Evolutionary conservation across 768 basidiomycete species (phyloP), one percentile per base, ranked within the genome.

Genomic region (Leccinellum luteum): DNA sequence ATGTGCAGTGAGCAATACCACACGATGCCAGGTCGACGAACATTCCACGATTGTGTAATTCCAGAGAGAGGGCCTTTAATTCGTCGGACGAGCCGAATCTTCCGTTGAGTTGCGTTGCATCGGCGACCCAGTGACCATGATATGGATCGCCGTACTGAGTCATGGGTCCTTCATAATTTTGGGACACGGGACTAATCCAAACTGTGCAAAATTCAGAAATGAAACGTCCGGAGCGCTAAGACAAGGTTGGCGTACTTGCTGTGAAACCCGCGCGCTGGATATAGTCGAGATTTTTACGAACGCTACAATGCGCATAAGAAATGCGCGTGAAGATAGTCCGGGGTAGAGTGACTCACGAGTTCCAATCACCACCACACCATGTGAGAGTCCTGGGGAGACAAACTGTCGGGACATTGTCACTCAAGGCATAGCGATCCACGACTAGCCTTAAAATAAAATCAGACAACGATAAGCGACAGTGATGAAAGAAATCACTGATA

Each of bases 121-220:
- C 86, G 52, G 83, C 80, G 28, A 84, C 79, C 90, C 92, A 93
- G 73, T 93, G 92, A 17, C 91, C 91, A 64, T 92, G 91, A 73
- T 94, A 94, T 15, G 92, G 75, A 64, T 91, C 88, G 19, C 91
- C 90, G 68, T 92, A 93, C 1, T 82, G 75, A 3, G 89, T 85
- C 48, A 80, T 68, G 12, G 86, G 82, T 0, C 89, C 89, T 34
- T 88, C 73, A 59, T 88, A 90, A 68, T 92, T 92, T 72, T 90
- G 81, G 57, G 82, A 85, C 17, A 93, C 81, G 12, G 91, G 92
- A 59, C 87, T 89, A 58, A 91, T 92, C 90, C 90, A 93, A 48
- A 92, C 86, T 86, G 58, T 54, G 30, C 28, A 17, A 30, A 51
- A 35, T 17, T 48, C 6, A 2, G 31, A 48, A 47, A 41, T 49